phyloP scores from a whole-genome alignment of 768 basidiomycete genomes.

The Naganishia kalamii region DNA sequence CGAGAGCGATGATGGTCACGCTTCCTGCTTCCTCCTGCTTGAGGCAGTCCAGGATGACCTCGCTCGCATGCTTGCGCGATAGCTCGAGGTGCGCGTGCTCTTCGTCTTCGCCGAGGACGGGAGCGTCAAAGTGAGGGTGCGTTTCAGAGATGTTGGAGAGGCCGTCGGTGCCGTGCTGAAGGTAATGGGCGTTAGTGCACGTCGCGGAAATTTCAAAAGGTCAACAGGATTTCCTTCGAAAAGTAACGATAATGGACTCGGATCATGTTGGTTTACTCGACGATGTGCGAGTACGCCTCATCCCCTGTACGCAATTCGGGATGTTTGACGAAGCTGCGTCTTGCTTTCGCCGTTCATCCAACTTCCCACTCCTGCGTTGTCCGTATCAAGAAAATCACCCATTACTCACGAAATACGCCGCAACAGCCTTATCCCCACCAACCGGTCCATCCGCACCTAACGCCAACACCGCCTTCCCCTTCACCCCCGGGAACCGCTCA shows the following conservation, averaged over 20 bases:
- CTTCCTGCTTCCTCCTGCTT: slow-evolving; percentile 32
- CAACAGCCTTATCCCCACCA: slow-evolving; percentile 64
- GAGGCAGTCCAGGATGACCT: slow-evolving; percentile 44
- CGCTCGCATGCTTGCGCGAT: slow-evolving; percentile 29
- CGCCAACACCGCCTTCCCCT: slow-evolving; percentile 58
- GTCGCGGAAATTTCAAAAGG: too few relatives aligned
- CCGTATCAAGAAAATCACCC: too few relatives aligned
- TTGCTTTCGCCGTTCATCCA: too few relatives aligned
- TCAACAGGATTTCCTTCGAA: not conserved
- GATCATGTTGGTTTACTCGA: too few relatives aligned
- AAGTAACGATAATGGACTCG: too few relatives aligned
- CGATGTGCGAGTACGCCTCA: too few relatives aligned
- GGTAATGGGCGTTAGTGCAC: not conserved
- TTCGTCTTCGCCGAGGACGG: slow-evolving; percentile 16
- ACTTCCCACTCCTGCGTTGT: too few relatives aligned
- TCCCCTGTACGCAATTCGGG: too few relatives aligned
- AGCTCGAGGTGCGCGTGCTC: slow-evolving; percentile 38
- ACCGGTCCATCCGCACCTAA: slow-evolving; percentile 63
- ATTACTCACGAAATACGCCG: slow-evolving; percentile 66
- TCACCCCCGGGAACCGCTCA: slow-evolving; percentile 54
- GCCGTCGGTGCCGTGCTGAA: slow-evolving; percentile 46
- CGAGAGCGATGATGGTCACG: slow-evolving; percentile 44
- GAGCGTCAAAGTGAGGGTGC: slow-evolving; percentile 44
- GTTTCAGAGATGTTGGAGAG: slow-evolving; percentile 45
- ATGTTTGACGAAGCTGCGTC: too few relatives aligned